A percentile compares a stretch with the other conserved stretches of the same genome.
Conservation (phyloP, 1,139 yeast species). For the Scheffersomyces parashehatae region DNA sequence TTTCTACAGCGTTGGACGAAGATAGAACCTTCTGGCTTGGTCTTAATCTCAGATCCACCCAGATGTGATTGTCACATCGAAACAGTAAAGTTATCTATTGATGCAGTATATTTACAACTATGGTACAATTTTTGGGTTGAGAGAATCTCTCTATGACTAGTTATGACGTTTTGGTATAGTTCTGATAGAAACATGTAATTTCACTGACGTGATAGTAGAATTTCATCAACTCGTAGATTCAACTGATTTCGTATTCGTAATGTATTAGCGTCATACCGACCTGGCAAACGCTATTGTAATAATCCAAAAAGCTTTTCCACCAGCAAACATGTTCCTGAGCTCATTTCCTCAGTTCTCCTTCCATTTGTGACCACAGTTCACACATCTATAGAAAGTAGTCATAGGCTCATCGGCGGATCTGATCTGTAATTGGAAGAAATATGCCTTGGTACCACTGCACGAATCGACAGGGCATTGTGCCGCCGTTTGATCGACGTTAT, state of each 20-base stretch:
- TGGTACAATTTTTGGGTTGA: not conserved
- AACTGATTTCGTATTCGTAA: no score
- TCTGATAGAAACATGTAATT: no score
- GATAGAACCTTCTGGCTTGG: constrained; percentile 21
- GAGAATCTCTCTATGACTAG: not conserved
- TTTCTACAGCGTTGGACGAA: constrained; percentile 9
- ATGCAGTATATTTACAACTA: not conserved
- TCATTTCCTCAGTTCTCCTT: constrained; percentile 67
- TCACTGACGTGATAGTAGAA: no score
- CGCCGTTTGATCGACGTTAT: constrained; percentile 87
- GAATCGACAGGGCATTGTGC: constrained; percentile 87
- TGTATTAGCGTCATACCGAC: no score
- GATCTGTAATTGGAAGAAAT: constrained; percentile 94
- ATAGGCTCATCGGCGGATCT: constrained; percentile 91
- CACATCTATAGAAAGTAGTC: constrained; percentile 96
- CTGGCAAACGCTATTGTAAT: no score
- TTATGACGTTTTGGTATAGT: no score
- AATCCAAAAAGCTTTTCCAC: no score
- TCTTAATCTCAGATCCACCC: constrained; percentile 12
- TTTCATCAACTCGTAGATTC: no score
- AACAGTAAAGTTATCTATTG: not conserved
- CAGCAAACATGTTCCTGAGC: not conserved
- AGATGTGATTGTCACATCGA: not conserved
- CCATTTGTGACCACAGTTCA: constrained; percentile 93
- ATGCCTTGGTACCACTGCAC: constrained; percentile 90